Conservation (phyloP, 352 stramenopile genomes). For the Phytophthora sojae region DNA sequence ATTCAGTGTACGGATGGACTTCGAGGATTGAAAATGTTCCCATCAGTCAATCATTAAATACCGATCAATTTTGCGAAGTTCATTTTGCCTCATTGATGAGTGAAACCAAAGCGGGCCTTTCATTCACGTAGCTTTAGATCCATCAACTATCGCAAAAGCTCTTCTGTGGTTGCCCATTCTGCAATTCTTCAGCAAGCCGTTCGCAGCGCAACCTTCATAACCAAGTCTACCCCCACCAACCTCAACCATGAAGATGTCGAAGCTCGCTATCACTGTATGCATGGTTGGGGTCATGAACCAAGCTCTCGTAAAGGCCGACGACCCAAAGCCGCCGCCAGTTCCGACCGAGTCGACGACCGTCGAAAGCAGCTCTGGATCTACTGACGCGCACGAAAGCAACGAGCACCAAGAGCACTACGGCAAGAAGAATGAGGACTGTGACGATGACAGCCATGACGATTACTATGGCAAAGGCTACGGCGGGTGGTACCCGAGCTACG, state of each 20-base stretch:
- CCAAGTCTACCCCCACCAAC: not conserved
- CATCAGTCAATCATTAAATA: not conserved
- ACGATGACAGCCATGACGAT: not conserved
- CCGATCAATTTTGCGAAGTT: not conserved
- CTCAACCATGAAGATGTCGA: not conserved
- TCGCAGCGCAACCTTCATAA: not conserved
- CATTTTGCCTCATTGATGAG: not conserved
- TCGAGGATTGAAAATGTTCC: too few relatives aligned
- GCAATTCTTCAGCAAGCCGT: not conserved
- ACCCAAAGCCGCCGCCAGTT: not conserved
- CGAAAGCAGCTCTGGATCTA: not conserved
- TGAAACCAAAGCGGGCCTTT: not conserved
- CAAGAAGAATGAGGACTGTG: not conserved
- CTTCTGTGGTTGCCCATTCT: not conserved
- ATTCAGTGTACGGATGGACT: too few relatives aligned
- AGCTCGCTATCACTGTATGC: not conserved
- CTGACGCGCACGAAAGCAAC: not conserved
- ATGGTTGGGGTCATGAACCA: not conserved
- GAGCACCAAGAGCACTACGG: constrained; percentile 3
- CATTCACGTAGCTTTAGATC: not conserved
- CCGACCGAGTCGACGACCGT: constrained; percentile 1
- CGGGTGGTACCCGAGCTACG: not conserved
- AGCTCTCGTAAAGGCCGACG: not conserved
- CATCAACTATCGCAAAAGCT: not conserved
- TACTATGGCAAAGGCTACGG: not conserved